Conservation (phyloP, 2,329 filamentous ascomycete species). For the Fusarium virguliforme region DNA sequence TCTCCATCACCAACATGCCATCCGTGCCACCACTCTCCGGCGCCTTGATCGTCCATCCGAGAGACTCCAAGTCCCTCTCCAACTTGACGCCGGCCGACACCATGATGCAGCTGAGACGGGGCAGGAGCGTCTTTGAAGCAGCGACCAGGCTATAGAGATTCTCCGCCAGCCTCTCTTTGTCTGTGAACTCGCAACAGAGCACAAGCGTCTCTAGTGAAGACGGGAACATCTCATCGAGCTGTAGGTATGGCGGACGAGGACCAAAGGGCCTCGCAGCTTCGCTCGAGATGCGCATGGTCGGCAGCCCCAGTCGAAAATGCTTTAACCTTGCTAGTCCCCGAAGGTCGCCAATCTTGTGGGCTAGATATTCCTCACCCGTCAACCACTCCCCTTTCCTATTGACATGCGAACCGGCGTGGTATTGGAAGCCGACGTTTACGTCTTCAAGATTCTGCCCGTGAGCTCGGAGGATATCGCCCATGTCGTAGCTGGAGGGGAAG, state of each 20-base stretch:
- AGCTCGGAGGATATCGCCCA: background rate
- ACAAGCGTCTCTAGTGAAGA: background rate
- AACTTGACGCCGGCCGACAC: background rate
- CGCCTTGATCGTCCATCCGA: background rate
- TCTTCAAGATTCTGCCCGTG: background rate
- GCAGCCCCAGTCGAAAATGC: background rate
- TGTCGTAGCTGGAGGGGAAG: background rate
- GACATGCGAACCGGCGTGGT: no score
- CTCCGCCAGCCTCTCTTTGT: background rate
- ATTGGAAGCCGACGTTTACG: background rate
- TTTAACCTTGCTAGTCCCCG: background rate
- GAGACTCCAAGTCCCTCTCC: background rate
- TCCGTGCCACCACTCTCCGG: background rate
- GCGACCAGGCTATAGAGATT: background rate
- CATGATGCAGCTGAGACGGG: background rate
- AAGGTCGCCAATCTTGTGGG: background rate
- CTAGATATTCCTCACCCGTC: background rate
- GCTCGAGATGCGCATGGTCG: background rate
- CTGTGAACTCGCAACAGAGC: background rate
- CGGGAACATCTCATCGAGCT: background rate
- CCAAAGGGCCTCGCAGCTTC: background rate
- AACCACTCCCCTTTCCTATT: background rate
- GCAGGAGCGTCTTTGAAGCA: background rate
- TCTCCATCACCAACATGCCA: background rate
- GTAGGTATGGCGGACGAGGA: background rate